These are phyloP conservation scores for Venturiaceae sp. DNA, from an alignment of 2,329 filamentous ascomycete species.

Conservation along the genomic window DNA sequence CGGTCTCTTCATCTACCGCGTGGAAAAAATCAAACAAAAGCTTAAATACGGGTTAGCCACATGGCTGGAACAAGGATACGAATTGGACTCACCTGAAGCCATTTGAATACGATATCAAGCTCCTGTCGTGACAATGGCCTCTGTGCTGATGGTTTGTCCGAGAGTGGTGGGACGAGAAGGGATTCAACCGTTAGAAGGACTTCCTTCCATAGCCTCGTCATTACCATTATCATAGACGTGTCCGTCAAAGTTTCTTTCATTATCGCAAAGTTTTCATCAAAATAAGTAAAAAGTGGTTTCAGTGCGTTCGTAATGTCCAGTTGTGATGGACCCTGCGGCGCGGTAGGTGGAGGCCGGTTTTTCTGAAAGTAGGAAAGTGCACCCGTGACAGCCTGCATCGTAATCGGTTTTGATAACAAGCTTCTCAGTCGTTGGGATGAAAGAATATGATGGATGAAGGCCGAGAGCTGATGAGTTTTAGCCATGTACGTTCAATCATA, in stretches of 20 bases:
- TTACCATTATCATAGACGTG: conserved; percentile 95
- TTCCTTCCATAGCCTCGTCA: conserved; percentile 97
- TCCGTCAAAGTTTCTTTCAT: conserved; percentile 96
- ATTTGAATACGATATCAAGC: conserved; percentile 88
- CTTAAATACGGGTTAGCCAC: conserved; percentile 14
- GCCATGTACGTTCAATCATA: background rate
- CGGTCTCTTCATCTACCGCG: conserved; percentile 72
- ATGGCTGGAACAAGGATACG: background rate
- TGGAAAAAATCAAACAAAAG: conserved; percentile 93
- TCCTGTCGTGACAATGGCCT: conserved; percentile 77
- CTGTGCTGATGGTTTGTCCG: conserved; percentile 86
- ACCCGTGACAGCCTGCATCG: conserved; percentile 63
- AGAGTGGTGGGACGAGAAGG: conserved; percentile 83
- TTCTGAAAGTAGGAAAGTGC: conserved; percentile 54
- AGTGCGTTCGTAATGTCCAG: conserved; percentile 73
- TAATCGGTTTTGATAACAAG: conserved; percentile 63
- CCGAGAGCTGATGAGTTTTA: conserved; percentile 55
- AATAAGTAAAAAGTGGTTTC: conserved; percentile 81
- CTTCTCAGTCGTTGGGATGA: conserved; percentile 71
- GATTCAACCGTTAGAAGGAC: conserved; percentile 85
- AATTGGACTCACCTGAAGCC: conserved; percentile 52
- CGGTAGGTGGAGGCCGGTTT: conserved; percentile 36
- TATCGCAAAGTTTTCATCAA: conserved; percentile 97
- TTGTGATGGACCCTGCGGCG: conserved; percentile 50
- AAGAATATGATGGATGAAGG: conserved; percentile 84